Base-by-base conservation (phyloP, 371 early-diverging fungal species). In the Lichtheimia corymbifera region DNA sequence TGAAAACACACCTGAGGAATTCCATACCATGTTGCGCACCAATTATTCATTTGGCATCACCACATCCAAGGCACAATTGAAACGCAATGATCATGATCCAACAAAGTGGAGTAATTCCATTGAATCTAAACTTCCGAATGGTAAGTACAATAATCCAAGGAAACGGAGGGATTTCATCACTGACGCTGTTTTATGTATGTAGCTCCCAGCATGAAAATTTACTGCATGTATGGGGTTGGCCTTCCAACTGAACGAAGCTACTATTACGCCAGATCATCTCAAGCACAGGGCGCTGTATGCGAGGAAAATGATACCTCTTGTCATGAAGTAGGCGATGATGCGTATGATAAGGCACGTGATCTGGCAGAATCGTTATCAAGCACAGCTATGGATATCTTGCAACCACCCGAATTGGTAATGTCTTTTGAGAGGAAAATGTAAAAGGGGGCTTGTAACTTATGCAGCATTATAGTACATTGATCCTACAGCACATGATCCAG, bases 91-190 rank as follows among this genome's bases (percentile, higher is more conserved):
- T 5, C 63, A 79, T 45, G 83, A 90, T 58, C 84, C 81, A 17
- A 79, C 79, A 5, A 85, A 83, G 25, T 97, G 96, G 96, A 75
- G 89, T 9, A 97, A 97, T 69, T 94, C 97, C 20, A 67, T 97
- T 12, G 84, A 93, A 60, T 84, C 90, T 17, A 82, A 83, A 22
- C 80, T 98, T 28, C 97, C 97, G 4, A 73, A 78, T 50, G 93
- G 77, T 77, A 67, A 65, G 57, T 43, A 7, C 25, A 12, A 25
- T 12, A 2, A 18, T 15, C 22, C 3, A 55, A 3, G 15, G 14
- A 51, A 22, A 20, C 4, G 17, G 14, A 0, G 4, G 22, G 50
- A 17, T 20, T 47, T 30, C 40, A 42, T 49, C 40, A 5, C 14
- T 49, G 52, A 42, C 51, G 42, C 9, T 50, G 24, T 1, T 25